phyloP scores from a whole-genome alignment of 441 rosid genomes.

The Populus trichocarpa region DNA sequence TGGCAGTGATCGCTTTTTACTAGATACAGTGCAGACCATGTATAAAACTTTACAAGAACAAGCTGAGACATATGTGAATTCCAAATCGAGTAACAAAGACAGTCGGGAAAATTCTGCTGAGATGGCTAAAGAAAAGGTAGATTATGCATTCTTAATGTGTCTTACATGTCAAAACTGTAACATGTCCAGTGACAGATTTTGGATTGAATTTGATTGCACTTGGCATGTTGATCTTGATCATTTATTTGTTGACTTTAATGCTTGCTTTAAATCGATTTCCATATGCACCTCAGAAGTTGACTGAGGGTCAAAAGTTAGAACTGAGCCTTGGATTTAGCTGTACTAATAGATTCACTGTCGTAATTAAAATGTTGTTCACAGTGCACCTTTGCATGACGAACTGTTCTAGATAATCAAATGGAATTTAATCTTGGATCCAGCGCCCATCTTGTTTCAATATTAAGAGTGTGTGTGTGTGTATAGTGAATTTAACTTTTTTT shows the following conservation, averaged over 20 bases:
- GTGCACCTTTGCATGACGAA: background rate
- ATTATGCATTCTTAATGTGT: background rate
- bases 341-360: background rate
- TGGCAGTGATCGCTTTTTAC: slow-evolving; percentile 90
- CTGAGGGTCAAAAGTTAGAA: background rate
- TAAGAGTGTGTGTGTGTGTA: background rate
- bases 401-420: background rate
- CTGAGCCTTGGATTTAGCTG: background rate
- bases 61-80: slow-evolving; percentile 43
- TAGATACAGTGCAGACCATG: slow-evolving; percentile 74
- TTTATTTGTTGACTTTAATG: background rate
- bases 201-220: background rate
- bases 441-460: background rate
- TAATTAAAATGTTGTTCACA: background rate
- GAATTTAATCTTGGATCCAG: background rate
- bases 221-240: background rate
- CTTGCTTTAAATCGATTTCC: background rate
- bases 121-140: slow-evolving; percentile 87
- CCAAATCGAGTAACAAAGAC: slow-evolving; percentile 45
- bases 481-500: background rate
- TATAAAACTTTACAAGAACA: slow-evolving; percentile 70
- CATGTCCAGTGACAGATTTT: background rate
- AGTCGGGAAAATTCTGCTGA: slow-evolving; percentile 65
- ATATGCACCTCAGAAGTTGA: background rate
- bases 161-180: background rate